Evolutionary conservation across 495 filamentous ascomycete genomes (phyloP).

Genomic region (Aspergillus nidulans): DNA sequence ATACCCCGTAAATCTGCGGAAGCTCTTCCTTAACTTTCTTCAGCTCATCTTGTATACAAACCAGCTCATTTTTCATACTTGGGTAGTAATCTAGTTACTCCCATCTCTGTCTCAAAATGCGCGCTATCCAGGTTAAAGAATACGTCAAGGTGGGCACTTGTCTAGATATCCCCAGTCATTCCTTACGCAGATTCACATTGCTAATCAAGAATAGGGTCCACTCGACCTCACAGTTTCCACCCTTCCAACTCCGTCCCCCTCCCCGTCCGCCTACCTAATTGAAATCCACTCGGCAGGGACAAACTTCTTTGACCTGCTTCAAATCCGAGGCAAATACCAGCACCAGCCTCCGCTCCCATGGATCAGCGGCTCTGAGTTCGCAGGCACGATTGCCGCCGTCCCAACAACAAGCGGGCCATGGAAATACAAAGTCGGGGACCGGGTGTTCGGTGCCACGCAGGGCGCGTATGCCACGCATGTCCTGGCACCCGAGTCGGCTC

Average conservation of each 20-base stretch:
- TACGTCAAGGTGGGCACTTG: slow-evolving; percentile 66
- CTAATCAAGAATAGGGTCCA: slow-evolving; percentile 53
- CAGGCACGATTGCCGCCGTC: slow-evolving; percentile 65
- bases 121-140: slow-evolving; percentile 73
- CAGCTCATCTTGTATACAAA: not conserved
- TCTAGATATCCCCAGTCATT: too few species aligned
- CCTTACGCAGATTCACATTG: not conserved
- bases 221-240: slow-evolving; percentile 68
- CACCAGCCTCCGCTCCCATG: slow-evolving; percentile 73
- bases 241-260: slow-evolving; percentile 68
- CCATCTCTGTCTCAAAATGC: slow-evolving; percentile 55
- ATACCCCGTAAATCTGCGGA: not conserved
- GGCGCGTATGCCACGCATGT: slow-evolving; percentile 81
- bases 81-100: too few species aligned
- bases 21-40: not conserved
- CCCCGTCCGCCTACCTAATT: slow-evolving; percentile 75
- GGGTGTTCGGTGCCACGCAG: slow-evolving; percentile 82
- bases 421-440: slow-evolving; percentile 69
- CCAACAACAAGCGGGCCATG: slow-evolving; percentile 46
- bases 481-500: slow-evolving; percentile 56
- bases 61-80: too few species aligned
- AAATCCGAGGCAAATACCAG: slow-evolving; percentile 78
- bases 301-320: slow-evolving; percentile 95
- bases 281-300: slow-evolving; percentile 81
- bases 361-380: slow-evolving; percentile 83